phyloP scores from a whole-genome alignment of 345 rosid genomes.

The Salix caprea region DNA sequence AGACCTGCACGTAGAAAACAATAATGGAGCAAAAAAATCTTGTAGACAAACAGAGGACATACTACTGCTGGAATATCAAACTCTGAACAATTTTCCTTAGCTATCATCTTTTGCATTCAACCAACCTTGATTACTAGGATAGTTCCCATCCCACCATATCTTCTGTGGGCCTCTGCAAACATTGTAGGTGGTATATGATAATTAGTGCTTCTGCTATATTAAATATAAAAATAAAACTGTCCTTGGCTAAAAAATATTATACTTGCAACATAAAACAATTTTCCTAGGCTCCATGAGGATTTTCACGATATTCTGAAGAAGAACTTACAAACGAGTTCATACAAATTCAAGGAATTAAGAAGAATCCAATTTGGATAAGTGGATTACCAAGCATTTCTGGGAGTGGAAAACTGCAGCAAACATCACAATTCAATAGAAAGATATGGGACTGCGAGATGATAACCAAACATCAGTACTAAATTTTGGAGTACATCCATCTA shows the following conservation, averaged over 20 bases:
- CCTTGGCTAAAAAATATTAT: background rate
- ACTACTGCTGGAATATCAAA: background rate
- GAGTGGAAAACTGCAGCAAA: conserved; percentile 90
- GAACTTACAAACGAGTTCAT: background rate
- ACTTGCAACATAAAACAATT: background rate
- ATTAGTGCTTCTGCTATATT: conserved; percentile 11
- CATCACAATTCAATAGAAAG: conserved; percentile 76
- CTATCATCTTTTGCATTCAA: background rate
- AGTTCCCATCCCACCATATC: conserved; percentile 78
- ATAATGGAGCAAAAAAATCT: background rate
- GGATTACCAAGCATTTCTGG: conserved; percentile 64
- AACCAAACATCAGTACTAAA: background rate
- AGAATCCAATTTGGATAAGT: background rate
- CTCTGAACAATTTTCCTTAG: background rate
- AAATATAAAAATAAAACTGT: background rate
- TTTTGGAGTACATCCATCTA: background rate
- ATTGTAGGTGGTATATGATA: conserved; percentile 8
- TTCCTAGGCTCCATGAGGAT: background rate
- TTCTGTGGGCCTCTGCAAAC: conserved; percentile 56
- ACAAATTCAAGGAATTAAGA: background rate
- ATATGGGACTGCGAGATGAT: conserved; percentile 56
- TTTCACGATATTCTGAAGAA: background rate
- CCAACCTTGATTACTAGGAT: conserved; percentile 77
- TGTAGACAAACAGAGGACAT: background rate
- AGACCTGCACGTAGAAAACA: conserved; percentile 42